Evolutionary conservation across 768 basidiomycete genomes (phyloP), one percentile per base, ranked within the genome.

Genomic region (Mycena amicta): DNA sequence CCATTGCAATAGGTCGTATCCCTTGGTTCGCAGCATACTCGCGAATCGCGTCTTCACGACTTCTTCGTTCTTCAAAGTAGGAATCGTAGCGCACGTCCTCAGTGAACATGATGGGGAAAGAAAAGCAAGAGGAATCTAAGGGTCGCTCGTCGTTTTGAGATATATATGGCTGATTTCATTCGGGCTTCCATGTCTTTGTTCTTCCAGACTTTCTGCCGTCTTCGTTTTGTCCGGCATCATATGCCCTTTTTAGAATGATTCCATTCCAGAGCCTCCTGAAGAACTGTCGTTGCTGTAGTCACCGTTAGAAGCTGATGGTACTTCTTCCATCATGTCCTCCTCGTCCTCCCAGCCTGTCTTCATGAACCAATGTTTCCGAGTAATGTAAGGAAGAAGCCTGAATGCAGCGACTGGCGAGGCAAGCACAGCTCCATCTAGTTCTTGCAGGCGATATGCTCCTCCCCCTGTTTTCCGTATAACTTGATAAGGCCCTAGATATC

Each of bases 401-500:
- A 59, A 62, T 3, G 57, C 61, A 16, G 61, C 61, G 3, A 45
- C 27, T 12, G 56, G 49, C 8, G 40, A 26, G n/a, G 16, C 22
- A 8, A 52, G 23, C 2, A 20, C 3, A 5, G 57, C 28, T 5
- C 57, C 57, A 31, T 63, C 54, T 6, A 63, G 23, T 56, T 63
- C 62, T 31, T 55, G 25, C n/a, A 63, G 16, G 11, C 52, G 37
- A 26, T 59, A 63, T 16, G 55, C 55, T 15, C 62, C 62, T 30
- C 54, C 52, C 27, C 4, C 49, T 23, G 61, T 65, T 18, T 57
- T 62, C 12, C 56, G 30, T 4, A 64, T 50, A 1, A 72, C 63
- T 26, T 66, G 43, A 33, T 55, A 68, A 1, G 70, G 71, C 16
- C 69, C 70, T 12, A 67, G 43, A 45, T 72, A 72, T 13, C 59